Percentiles rank a stretch among this genome's conserved stretches.
Evolutionary conservation across 2,329 filamentous ascomycete species (phyloP).

Genomic region (Metarhizium humberi): DNA sequence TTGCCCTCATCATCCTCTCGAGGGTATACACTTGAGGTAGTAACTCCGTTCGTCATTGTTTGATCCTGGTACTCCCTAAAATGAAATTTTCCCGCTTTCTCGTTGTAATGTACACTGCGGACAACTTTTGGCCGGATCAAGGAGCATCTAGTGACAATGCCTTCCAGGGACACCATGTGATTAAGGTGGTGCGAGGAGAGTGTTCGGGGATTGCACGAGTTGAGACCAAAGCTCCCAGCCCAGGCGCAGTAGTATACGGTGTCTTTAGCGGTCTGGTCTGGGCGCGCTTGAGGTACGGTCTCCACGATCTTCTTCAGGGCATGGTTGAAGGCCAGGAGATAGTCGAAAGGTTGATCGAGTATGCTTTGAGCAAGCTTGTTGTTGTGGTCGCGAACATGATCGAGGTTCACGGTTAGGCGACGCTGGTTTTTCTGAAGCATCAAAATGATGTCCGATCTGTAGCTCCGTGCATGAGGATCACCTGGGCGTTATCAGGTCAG

Average conservation of each 20-base stretch:
- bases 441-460: constrained; percentile 78
- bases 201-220: constrained; percentile 88
- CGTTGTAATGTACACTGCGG: constrained; percentile 95
- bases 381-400: constrained; percentile 85
- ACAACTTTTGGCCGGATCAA: constrained; percentile 95
- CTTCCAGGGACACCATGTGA: constrained; percentile 93
- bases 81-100: constrained; percentile 76
- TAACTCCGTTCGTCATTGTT: constrained; percentile 89
- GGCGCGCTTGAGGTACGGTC: constrained; percentile 65
- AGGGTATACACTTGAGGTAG: constrained; percentile 86
- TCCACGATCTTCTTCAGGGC: constrained; percentile 84
- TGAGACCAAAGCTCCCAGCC: constrained; percentile 90
- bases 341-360: constrained; percentile 81
- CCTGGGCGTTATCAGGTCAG: constrained; percentile 20
- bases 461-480: constrained; percentile 55
- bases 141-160: constrained; percentile 93
- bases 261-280: constrained; percentile 68
- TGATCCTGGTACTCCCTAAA: constrained; percentile 90
- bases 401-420: constrained; percentile 65
- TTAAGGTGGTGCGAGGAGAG: constrained; percentile 85
- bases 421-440: constrained; percentile 62
- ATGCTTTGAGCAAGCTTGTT: constrained; percentile 70
- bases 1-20: constrained; percentile 91
- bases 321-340: constrained; percentile 75
- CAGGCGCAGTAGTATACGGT: constrained; percentile 94